A percentile compares a stretch with the other conserved stretches of the same genome.
Conservation (phyloP, 2,329 filamentous ascomycete species). For the Botryosphaeria dothidea region DNA sequence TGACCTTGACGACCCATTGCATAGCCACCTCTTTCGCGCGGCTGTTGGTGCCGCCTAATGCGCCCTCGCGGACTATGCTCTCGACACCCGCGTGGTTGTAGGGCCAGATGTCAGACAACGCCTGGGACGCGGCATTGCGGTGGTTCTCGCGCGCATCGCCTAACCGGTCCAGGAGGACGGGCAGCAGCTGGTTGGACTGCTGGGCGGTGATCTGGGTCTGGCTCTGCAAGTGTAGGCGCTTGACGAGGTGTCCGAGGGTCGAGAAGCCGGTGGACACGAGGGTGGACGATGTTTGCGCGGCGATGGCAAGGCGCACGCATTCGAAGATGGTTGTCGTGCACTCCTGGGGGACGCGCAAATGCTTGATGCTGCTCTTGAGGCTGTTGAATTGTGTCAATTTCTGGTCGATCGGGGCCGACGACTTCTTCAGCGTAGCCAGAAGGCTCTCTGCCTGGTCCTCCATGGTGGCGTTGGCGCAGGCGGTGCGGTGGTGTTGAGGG, state of each 20-base stretch:
- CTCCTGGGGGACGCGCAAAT: conserved; percentile 80
- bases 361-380: conserved; percentile 88
- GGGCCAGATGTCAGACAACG: conserved; percentile 75
- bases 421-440: conserved; percentile 57
- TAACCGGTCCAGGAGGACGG: conserved; percentile 78
- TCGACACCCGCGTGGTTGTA: conserved; percentile 74
- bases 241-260: conserved; percentile 82
- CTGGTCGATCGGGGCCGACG: conserved; percentile 67
- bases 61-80: conserved; percentile 73
- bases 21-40: conserved; percentile 83
- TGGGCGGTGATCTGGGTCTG: conserved; percentile 68
- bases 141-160: conserved; percentile 88
- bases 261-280: conserved; percentile 84
- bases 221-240: conserved; percentile 82
- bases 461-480: conserved; percentile 41
- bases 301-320: conserved; percentile 72
- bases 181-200: conserved; percentile 70
- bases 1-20: conserved; percentile 79
- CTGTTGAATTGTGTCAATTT: conserved; percentile 71
- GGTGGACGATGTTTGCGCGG: conserved; percentile 69
- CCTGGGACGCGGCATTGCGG: conserved; percentile 70
- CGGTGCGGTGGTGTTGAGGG: neutral
- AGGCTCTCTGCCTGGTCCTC: conserved; percentile 58
- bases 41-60: conserved; percentile 77
- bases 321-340: conserved; percentile 77